A percentile compares a stretch with the other conserved stretches of the same genome.
These are phyloP conservation scores for Lactuca sativa DNA, from an alignment of 129 eudicot genomes.

Conservation along the genomic window DNA sequence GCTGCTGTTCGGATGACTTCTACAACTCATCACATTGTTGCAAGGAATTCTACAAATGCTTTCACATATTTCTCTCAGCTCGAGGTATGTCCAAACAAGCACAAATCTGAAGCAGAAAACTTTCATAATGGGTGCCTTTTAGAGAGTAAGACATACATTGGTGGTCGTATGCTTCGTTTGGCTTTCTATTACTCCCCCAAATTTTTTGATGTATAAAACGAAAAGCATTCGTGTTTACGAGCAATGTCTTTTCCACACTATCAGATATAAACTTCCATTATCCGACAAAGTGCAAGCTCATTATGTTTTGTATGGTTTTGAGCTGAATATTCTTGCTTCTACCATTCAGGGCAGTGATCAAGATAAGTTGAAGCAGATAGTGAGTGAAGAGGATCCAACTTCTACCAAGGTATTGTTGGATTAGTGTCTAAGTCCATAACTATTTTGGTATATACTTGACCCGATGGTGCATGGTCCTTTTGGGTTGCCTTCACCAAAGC, in stretches of 20 bases:
- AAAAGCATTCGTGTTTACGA: background rate
- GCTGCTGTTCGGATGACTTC: constrained; percentile 66
- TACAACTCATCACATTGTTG: constrained; percentile 38
- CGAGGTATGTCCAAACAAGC: constrained; percentile 47
- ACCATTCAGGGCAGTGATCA: constrained; percentile 62
- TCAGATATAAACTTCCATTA: background rate
- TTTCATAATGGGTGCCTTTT: no score
- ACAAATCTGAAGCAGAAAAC: no score
- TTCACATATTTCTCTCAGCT: constrained; percentile 82
- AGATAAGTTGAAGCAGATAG: constrained; percentile 59
- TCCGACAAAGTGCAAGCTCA: background rate
- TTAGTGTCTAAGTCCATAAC: no score
- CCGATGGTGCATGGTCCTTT: background rate
- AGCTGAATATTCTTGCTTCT: constrained; percentile 8
- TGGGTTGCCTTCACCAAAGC: background rate
- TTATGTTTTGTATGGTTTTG: constrained; percentile 8
- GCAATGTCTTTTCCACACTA: background rate
- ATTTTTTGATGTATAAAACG: background rate
- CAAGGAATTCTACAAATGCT: constrained; percentile 54
- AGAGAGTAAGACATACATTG: no score
- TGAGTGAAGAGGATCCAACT: constrained; percentile 30
- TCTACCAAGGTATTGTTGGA: constrained; percentile 40
- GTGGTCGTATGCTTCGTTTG: background rate
- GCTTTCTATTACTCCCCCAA: background rate
- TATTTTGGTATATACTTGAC: background rate